phyloP scores from a whole-genome alignment of 1,139 yeast genomes.

The Yamadazyma triangularis region DNA sequence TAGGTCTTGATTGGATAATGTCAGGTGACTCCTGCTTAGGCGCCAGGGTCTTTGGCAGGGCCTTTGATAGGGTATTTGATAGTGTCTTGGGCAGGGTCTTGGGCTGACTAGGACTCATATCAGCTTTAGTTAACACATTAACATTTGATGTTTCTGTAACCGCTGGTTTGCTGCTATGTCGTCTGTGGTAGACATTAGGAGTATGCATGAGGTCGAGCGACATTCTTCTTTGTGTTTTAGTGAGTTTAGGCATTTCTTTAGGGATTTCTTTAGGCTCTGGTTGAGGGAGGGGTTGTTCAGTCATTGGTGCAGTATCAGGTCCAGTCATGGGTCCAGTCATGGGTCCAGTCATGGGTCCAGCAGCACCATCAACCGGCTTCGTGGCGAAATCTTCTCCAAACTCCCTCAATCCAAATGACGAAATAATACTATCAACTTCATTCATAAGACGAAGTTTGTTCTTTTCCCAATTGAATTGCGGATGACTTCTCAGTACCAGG shows the following conservation, averaged over 20 bases:
- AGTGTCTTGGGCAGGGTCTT: too few species aligned
- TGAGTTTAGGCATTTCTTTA: constrained; percentile 17
- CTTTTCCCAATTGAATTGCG: constrained; percentile 14
- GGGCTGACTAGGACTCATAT: constrained; percentile 6
- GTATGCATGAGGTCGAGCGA: constrained; percentile 29
- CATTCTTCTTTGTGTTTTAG: constrained; percentile 22
- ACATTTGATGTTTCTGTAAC: constrained; percentile 28
- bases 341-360: too few species aligned
- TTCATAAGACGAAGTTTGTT: constrained; percentile 13
- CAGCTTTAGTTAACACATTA: constrained; percentile 31
- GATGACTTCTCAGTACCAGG: too few species aligned
- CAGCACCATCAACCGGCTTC: too few species aligned
- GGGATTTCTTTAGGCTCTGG: too few species aligned
- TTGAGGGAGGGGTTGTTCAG: background rate
- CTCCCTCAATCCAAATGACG: constrained; percentile 13
- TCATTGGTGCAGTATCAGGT: constrained; percentile 1
- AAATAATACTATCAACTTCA: constrained; percentile 18
- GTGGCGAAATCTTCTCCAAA: too few species aligned
- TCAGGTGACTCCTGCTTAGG: too few species aligned
- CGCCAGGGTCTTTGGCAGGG: too few species aligned
- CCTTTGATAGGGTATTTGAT: too few species aligned
- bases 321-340: too few species aligned
- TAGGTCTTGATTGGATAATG: too few species aligned
- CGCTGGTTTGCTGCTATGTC: constrained; percentile 26
- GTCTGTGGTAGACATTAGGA: constrained; percentile 4